Evolutionary conservation across 768 basidiomycete species (phyloP), one percentile per base, ranked within the genome.

Genomic region (Hemileccinum rubropunctum): DNA sequence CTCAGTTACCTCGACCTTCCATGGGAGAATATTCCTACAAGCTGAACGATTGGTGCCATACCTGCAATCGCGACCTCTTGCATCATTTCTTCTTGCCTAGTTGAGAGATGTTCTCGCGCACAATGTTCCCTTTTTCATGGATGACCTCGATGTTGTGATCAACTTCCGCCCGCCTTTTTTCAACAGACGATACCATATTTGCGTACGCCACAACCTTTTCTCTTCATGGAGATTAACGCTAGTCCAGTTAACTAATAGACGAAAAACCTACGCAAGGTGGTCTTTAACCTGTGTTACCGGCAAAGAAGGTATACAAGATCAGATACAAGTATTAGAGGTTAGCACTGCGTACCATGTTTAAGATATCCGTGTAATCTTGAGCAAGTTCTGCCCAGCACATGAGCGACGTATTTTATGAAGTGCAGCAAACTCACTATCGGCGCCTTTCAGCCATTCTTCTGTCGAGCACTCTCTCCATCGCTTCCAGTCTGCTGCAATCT

Each of bases 381-480:
- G 50, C 48, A n/a, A 63, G 39, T 48, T 51, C 66, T 65, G 44
- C 32, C 35, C n/a, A 42, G 35, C 35, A 14, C 7, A 26, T 59
- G 21, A 46, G 17, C 11, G 51, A 28, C 26, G 30, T 4, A 9
- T 39, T 18, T 4, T 13, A 20, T 26, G 36, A 39, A 18, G 20
- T 34, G 30, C 5, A 21, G 14, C 30, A 27, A 40, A 47, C 63
- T 45, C n/a, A 69, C 66, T 56, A 15, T 69, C 67, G 17, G 58
- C 49, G 17, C 58, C 66, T 44, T 63, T 60, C 20, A 69, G 18
- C 67, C 66, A 67, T 42, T 67, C 65, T 17, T 67, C 66, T 33
- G 40, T 61, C 9, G 65, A 55, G 32, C 66, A 65, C 12, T 57
- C 58, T 34, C 38, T 59, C 67, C 67, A 67, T 44, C 52, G 56